A percentile compares a stretch with the other conserved stretches of the same genome.
Conservation (phyloP, 495 filamentous ascomycete genomes). For the Emericellopsis terricola region DNA sequence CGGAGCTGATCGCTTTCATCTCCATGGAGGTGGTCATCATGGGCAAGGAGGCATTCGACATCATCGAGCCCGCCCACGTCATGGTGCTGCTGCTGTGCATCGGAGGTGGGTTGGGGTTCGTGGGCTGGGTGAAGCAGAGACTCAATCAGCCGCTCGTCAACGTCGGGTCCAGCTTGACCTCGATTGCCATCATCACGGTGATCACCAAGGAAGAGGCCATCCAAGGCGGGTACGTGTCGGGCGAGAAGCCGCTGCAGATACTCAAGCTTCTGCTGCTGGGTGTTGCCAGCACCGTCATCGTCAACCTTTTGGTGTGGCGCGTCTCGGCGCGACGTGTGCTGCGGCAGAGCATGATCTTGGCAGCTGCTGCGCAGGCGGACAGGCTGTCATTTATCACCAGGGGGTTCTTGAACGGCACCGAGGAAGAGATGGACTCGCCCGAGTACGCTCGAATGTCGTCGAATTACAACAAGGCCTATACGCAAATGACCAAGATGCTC, state of each 20-base stretch:
- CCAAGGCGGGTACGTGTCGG: slow-evolving; percentile 59
- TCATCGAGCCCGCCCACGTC: slow-evolving; percentile 56
- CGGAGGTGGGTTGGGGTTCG: slow-evolving; percentile 73
- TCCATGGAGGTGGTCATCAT: slow-evolving; percentile 77
- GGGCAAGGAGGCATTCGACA: slow-evolving; percentile 43
- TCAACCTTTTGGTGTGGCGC: slow-evolving; percentile 65
- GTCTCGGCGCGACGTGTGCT: slow-evolving; percentile 62
- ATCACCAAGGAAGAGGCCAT: slow-evolving; percentile 85
- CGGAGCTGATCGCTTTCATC: slow-evolving; percentile 57
- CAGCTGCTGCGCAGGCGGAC: slow-evolving; percentile 58
- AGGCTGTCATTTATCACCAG: slow-evolving; percentile 71
- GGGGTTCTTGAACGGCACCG: slow-evolving; percentile 71
- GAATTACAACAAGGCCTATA: slow-evolving; percentile 50
- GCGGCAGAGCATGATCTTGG: slow-evolving; percentile 53
- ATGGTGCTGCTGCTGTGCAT: slow-evolving; percentile 76
- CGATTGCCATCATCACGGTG: slow-evolving; percentile 81
- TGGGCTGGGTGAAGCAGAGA: slow-evolving; percentile 85
- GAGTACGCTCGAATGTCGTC: slow-evolving; percentile 48
- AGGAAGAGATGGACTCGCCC: slow-evolving; percentile 48
- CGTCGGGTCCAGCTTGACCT: slow-evolving; percentile 75
- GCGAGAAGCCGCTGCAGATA: slow-evolving; percentile 71
- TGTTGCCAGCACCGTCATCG: slow-evolving; percentile 52
- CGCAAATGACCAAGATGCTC: slow-evolving; percentile 59
- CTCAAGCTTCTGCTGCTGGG: slow-evolving; percentile 87
- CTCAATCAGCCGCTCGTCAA: slow-evolving; percentile 76